Base-by-base conservation (phyloP, 2,329 filamentous ascomycete species). In the Macrophomina phaseolina region DNA sequence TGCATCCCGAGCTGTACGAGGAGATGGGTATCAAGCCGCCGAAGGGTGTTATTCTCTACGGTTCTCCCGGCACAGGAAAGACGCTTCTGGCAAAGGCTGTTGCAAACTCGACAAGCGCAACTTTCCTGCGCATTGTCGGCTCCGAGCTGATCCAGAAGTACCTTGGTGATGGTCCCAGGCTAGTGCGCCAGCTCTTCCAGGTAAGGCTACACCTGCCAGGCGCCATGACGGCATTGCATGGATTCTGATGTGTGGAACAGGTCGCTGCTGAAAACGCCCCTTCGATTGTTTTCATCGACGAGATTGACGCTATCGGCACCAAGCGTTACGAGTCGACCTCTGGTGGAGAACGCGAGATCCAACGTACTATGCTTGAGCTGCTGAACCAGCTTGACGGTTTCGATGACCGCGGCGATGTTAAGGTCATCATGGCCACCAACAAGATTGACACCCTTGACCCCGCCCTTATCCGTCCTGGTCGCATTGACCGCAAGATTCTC, bases 11-110 rank as follows among this genome's bases (percentile, higher is more conserved):
- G 81, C 84, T 99, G 63, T 99, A 99, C 81, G 95, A 99, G 81
- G 95, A 99, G 84, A 99, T 99, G 95, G 95, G 95, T 76, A 98
- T 99, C 86, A 99, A 99, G 82, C 95, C 95, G 4, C 95, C 95
- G 68, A 99, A 99, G 87, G 95, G 95, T 86, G 95, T 99, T 73
- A 99, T 99, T 75, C 90, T 99, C 32, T 99, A 99, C 79, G 95
- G 95, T 82, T 93, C 93, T 5, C 95, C 95, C 0, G 95, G 95
- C 80, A 99, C 95, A 8, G 95, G 95, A 80, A 99, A 98, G 84
- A 98, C 94, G 5, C 84, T 97, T 3, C 85, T 99, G 67, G 95
- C 95, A 69, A 98, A 98, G 84, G 95, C 95, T 9, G 95, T 99
- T 60, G 95, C 95, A 71, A 98, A 99, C 78, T 94, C 97, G 79